Base-by-base conservation (phyloP, 176 grass and related monocot genomes). In the Aegilops longissima region DNA sequence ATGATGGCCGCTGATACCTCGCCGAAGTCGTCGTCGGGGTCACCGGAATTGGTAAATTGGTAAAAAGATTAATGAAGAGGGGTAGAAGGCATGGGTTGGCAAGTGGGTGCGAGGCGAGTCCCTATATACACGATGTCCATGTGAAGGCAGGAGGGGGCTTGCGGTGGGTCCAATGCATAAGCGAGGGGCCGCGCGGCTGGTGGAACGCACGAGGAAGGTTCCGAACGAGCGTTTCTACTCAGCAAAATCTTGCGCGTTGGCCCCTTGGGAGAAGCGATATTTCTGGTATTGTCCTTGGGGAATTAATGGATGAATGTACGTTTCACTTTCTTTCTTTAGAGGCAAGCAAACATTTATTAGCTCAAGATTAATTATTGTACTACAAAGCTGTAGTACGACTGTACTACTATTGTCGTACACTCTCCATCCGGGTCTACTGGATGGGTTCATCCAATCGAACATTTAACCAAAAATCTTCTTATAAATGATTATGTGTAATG, bases 1-100 rank as follows among this genome's bases (percentile, higher is more conserved):
- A 98, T 95, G 86, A 16, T 51, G 47, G 47, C 47, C 4, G 13
- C 47, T 51, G 47, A 4, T 51, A 79, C 70, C 77, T 39, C 2
- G 40, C 2, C 9, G 40, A 42, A 42, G 40, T 10, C 40, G 40
- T 42, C 40, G 8, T 42, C 9, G 10, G 8, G 39, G 8, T 3
- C 40, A 0, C 40, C 40, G 40, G 40, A 42, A 42, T 42, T 42
- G 8, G 40, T 42, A 42, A 42, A 42, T 10, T 3, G 9, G 9
- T 42, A 34, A 34, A 34, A 34, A 34, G 4, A 34, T 68, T 70
- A 70, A 14, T 72, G 73, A 31, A 52, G 13, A 13, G 4, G 47
- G 13, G 47, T 17, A 61, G 44, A 24, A 18, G 18, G 6, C 12
- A 76, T 20, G 67, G 56, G 13, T 56, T 4, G 13, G 42, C 23